Evolutionary conservation across 78 protist genomes (phyloP).

Genomic region (Dictyostelium brefeldianum): DNA sequence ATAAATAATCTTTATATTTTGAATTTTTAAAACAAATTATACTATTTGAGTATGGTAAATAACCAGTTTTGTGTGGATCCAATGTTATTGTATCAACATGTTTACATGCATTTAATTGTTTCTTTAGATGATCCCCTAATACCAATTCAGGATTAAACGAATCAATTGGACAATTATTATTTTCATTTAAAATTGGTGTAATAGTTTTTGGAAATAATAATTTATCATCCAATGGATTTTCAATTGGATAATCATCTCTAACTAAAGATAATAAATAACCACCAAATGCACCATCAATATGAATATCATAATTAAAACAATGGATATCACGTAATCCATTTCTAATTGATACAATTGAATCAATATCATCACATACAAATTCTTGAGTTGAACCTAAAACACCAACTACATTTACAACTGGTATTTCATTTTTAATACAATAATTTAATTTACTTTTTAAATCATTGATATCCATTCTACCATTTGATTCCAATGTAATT

Average conservation of each 20-base stretch:
- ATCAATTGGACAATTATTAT: neutral
- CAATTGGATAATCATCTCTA: neutral
- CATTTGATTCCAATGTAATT: neutral
- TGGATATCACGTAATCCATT: too few relatives aligned
- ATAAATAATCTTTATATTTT: neutral
- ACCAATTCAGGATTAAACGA: neutral
- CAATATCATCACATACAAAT: neutral
- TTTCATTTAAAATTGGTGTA: neutral
- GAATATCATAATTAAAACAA: neutral
- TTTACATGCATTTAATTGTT: neutral
- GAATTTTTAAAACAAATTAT: constrained; percentile 2
- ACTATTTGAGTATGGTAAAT: constrained; percentile 5
- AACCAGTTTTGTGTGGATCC: constrained; percentile 12
- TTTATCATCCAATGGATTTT: neutral
- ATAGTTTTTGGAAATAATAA: neutral
- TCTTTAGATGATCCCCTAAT: neutral
- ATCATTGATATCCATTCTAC: neutral
- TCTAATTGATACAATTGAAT: neutral
- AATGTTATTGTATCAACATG: neutral
- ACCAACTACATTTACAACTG: neutral
- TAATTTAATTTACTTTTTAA: neutral
- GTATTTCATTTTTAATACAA: constrained; percentile 2
- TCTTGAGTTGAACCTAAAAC: constrained; percentile 1
- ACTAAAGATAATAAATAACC: neutral
- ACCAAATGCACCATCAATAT: constrained; percentile 28